Base-by-base conservation (phyloP, 345 rosid genomes). In the Kernera saxatilis region DNA sequence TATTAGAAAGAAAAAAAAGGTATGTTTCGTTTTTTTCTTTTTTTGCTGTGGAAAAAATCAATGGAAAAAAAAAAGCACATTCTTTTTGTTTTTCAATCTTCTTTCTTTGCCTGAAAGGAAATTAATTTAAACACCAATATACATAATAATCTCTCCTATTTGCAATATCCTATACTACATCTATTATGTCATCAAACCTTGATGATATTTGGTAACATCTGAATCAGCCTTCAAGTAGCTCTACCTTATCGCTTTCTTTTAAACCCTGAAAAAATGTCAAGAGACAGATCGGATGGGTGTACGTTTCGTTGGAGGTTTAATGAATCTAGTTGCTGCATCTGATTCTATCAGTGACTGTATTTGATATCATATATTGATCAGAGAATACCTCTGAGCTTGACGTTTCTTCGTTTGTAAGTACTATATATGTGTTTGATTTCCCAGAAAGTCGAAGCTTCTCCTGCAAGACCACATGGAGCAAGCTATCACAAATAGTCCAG, bases 381-480 rank as follows among this genome's bases (percentile, higher is more conserved):
- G 19, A 41, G 1, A 19, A 74, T 76, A 90, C 95, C 91, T 60
- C 78, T 33, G 55, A 14, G 71, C 81, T 71, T 64, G 87, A 79
- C 71, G 73, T 39, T 63, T 83, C 87, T 18, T 71, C 33, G 41
- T 71, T 73, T 33, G 87, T 77, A 32, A 86, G 72, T 45, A 83
- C 69, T 72, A 44, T 69, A 64, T 83, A 85, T 63, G 87, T 66
- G 33, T 77, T 81, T 43, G 70, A 77, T 40, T 72, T 77, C 44
- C 84, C 87, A 40, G 90, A 80, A 32, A 78, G 79, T 66, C 82
- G 87, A 74, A 87, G 81, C 74, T 84, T 82, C 60, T 87, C 93
- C 98, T 93, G 83, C 63, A 80, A 80, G 55, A 79, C 54, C 71
- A 72, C 65, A 63, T 3, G 19, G 11, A 67, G 50, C 11, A 44